These are phyloP conservation scores for Royoungia palumana DNA, from an alignment of 768 basidiomycete genomes.

Conservation along the genomic window DNA sequence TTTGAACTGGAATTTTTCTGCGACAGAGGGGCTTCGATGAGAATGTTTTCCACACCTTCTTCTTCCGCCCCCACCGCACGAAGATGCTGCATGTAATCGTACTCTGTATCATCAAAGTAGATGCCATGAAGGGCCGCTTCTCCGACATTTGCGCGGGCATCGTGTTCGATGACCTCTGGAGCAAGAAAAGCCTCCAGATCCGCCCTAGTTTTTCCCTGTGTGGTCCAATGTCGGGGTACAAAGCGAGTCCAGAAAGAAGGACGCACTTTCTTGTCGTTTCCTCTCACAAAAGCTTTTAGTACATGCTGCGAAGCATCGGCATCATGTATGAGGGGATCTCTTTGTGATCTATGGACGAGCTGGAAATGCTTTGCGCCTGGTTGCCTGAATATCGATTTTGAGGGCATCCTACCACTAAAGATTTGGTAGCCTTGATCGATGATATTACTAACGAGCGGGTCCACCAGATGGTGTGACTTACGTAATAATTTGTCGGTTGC, in stretches of 20 bases:
- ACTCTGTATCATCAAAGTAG: slow-evolving; percentile 93
- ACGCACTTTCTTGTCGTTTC: slow-evolving; percentile 64
- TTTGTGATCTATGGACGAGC: slow-evolving; percentile 92
- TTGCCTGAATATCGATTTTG: slow-evolving; percentile 85
- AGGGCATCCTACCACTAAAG: slow-evolving; percentile 52
- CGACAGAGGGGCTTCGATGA: slow-evolving; percentile 69
- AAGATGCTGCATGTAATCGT: slow-evolving; percentile 98
- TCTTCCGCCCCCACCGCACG: slow-evolving; percentile 72
- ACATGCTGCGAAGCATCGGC: slow-evolving; percentile 86
- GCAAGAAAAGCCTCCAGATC: slow-evolving; percentile 67
- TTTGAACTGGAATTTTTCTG: slow-evolving; percentile 32
- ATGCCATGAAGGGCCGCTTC: slow-evolving; percentile 89
- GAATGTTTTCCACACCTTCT: slow-evolving; percentile 75
- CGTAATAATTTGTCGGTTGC: slow-evolving; percentile 30
- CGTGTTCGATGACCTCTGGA: slow-evolving; percentile 46
- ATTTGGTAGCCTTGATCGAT: background rate
- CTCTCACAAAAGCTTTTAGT: slow-evolving; percentile 76
- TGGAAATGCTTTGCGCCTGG: slow-evolving; percentile 93
- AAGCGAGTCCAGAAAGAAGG: background rate
- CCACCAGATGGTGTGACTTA: slow-evolving; percentile 14
- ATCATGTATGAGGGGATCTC: slow-evolving; percentile 94
- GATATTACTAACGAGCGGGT: background rate
- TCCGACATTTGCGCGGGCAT: slow-evolving; percentile 59
- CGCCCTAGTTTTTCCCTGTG: slow-evolving; percentile 74
- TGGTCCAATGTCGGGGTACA: slow-evolving; percentile 15